Conservation (phyloP, 768 basidiomycete species). For the Chalciporus sphaerocephalus region DNA sequence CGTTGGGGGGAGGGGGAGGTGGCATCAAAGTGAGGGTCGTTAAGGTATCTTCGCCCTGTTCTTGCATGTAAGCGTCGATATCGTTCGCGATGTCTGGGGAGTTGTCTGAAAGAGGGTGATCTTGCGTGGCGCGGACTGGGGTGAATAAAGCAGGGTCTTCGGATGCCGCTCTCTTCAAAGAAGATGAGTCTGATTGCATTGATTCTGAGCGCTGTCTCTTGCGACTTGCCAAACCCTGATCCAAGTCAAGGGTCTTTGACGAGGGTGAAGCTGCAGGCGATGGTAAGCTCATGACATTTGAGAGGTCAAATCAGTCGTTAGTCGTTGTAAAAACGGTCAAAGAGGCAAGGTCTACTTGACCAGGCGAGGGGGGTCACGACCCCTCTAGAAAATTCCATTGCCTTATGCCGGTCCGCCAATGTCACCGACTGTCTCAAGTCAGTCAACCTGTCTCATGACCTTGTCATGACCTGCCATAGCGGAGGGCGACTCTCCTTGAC, state of each 20-base stretch:
- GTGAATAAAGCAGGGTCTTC: constrained; percentile 52
- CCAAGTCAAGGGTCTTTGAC: constrained; percentile 36
- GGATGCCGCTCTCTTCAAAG: constrained; percentile 75
- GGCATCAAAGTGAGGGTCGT: constrained; percentile 17
- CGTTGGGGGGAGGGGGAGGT: constrained; percentile 25
- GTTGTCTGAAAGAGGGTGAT: constrained; percentile 27
- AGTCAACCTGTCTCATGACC: no score
- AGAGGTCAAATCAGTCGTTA: not conserved
- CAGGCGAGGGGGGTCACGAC: constrained; percentile 11
- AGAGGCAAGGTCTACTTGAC: not conserved
- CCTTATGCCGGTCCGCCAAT: no score
- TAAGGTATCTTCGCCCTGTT: constrained; percentile 43
- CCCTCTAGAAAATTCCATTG: not conserved
- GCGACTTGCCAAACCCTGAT: constrained; percentile 35
- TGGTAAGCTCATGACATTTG: constrained; percentile 45
- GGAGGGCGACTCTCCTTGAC: no score
- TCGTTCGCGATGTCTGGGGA: constrained; percentile 45
- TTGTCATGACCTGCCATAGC: no score
- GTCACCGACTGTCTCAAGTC: no score
- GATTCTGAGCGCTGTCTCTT: constrained; percentile 75
- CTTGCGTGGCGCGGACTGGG: constrained; percentile 21
- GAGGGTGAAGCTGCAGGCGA: constrained; percentile 41
- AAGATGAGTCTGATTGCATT: constrained; percentile 71
- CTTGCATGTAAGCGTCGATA: constrained; percentile 66
- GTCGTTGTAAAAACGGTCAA: not conserved